A percentile compares a stretch with the other conserved stretches of the same genome.
phyloP scores from a whole-genome alignment of 768 basidiomycete genomes.

The Vararia minispora region DNA sequence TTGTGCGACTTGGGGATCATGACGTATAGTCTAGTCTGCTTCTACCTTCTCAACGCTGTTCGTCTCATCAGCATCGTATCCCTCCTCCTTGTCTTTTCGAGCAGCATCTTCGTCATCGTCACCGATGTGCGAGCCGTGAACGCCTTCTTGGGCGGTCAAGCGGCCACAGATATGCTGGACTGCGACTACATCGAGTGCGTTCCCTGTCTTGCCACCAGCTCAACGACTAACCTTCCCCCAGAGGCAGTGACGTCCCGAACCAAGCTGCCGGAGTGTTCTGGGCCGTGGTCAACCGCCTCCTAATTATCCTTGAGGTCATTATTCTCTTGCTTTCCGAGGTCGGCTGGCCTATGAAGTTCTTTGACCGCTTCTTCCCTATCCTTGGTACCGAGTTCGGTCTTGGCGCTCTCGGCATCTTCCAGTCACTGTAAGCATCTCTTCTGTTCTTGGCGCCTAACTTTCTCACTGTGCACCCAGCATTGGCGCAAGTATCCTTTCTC shows the following conservation, averaged over 20 bases:
- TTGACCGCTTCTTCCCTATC: slow-evolving; percentile 78
- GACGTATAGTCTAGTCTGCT: slow-evolving; percentile 38
- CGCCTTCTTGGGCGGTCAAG: slow-evolving; percentile 35
- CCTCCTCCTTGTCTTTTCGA: slow-evolving; percentile 70
- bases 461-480: slow-evolving; percentile 30
- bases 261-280: slow-evolving; percentile 88
- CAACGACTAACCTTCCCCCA: slow-evolving; percentile 22
- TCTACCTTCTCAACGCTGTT: slow-evolving; percentile 70
- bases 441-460: not conserved
- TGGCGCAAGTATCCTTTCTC: slow-evolving; percentile 60
- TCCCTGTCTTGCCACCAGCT: slow-evolving; percentile 2
- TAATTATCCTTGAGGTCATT: slow-evolving; percentile 79
- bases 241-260: slow-evolving; percentile 74
- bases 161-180: slow-evolving; percentile 30
- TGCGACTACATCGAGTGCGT: slow-evolving; percentile 74
- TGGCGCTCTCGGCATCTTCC: slow-evolving; percentile 79
- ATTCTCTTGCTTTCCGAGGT: slow-evolving; percentile 77
- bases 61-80: slow-evolving; percentile 72
- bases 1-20: no score
- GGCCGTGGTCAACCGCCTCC: slow-evolving; percentile 78
- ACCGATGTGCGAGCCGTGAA: slow-evolving; percentile 71
- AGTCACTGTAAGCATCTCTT: slow-evolving; percentile 54
- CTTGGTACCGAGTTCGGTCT: slow-evolving; percentile 77
- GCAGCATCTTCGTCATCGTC: slow-evolving; percentile 64
- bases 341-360: slow-evolving; percentile 70